A percentile compares a stretch with the other conserved stretches of the same genome.
These are phyloP conservation scores for Bacidia gigantensis DNA, from an alignment of 495 filamentous ascomycete species.

Conservation along the genomic window DNA sequence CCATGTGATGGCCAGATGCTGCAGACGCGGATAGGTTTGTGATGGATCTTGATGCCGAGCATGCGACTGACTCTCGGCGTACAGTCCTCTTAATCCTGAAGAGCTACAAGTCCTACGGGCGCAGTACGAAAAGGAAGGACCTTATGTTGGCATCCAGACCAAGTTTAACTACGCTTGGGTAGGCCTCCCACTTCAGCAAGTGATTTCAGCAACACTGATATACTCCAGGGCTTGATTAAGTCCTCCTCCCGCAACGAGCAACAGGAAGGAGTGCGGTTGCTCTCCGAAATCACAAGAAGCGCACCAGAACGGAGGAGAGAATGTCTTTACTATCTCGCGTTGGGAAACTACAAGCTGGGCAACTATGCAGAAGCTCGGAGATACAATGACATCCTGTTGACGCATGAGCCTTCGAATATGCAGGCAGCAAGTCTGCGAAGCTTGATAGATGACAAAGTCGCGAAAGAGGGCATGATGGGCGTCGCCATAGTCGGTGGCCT, in stretches of 20 bases:
- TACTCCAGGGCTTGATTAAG: constrained; percentile 76
- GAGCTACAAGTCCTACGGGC: constrained; percentile 83
- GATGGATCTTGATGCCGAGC: background rate
- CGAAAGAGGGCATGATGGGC: constrained; percentile 83
- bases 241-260: constrained; percentile 70
- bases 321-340: constrained; percentile 92
- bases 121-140: constrained; percentile 93
- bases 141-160: constrained; percentile 91
- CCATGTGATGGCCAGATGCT: constrained; percentile 49
- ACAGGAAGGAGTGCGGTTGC: constrained; percentile 84
- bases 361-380: constrained; percentile 88
- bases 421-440: constrained; percentile 73
- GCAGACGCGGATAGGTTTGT: constrained; percentile 89
- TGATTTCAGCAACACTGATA: constrained; percentile 9
- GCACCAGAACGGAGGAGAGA: constrained; percentile 84
- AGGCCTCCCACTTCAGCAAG: constrained; percentile 15
- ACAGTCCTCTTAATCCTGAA: constrained; percentile 69
- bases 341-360: constrained; percentile 95
- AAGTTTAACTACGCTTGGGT: constrained; percentile 99
- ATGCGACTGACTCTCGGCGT: constrained; percentile 2
- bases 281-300: constrained; percentile 92
- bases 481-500: constrained; percentile 94
- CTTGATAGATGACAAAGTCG: constrained; percentile 90
- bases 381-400: constrained; percentile 85
- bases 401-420: constrained; percentile 77